Conservation (phyloP, 495 filamentous ascomycete genomes). For the Penicillium antarcticum region DNA sequence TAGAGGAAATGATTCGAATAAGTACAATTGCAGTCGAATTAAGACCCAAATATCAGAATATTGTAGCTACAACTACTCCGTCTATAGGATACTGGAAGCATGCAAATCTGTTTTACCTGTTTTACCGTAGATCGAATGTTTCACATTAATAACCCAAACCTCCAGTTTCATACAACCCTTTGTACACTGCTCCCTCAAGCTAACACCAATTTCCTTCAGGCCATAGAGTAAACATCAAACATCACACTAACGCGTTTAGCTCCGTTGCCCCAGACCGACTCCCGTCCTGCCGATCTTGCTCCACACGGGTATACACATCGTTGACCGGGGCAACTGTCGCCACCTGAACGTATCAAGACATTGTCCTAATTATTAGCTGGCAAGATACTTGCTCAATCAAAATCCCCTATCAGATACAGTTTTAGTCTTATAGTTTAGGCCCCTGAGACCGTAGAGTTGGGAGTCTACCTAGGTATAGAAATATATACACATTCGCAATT, state of each 20-base stretch:
- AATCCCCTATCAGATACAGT: neutral
- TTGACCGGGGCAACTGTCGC: conserved; percentile 45
- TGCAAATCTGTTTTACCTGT: too few relatives aligned
- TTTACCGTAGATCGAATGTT: too few relatives aligned
- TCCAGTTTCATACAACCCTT: conserved; percentile 62
- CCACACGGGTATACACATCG: conserved; percentile 54
- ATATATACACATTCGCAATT: too few relatives aligned
- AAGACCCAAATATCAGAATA: too few relatives aligned
- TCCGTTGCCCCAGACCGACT: conserved; percentile 35
- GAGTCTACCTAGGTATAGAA: conserved; percentile 47
- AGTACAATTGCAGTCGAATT: too few relatives aligned
- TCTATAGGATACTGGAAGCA: too few relatives aligned
- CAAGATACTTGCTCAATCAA: conserved; percentile 33
- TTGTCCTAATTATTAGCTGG: conserved; percentile 48
- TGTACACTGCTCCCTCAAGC: conserved; percentile 55
- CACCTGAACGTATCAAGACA: conserved; percentile 58
- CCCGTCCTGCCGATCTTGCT: conserved; percentile 16
- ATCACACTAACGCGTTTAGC: conserved; percentile 20
- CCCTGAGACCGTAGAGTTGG: too few relatives aligned
- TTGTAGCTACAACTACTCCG: too few relatives aligned
- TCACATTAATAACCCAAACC: conserved; percentile 61
- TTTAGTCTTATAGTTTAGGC: too few relatives aligned
- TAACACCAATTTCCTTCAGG: too few relatives aligned
- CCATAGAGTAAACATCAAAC: conserved; percentile 65
- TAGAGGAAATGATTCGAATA: too few relatives aligned